Conservation (phyloP, 306 rosid genomes). For the Acmispon strigosus region DNA sequence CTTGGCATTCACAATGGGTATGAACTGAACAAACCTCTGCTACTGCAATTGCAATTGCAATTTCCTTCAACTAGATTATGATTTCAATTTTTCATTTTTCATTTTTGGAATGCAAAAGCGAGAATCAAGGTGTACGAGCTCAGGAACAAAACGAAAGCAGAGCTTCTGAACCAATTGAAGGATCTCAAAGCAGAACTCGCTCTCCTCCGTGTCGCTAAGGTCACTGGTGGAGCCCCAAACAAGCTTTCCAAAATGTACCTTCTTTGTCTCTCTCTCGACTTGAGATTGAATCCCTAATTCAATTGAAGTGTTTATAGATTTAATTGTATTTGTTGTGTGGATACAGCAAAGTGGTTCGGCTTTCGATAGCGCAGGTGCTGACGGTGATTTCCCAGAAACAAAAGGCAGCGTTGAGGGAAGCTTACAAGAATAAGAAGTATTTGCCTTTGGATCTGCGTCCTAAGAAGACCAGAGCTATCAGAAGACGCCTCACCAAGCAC, state of each 20-base stretch:
- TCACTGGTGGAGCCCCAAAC: conserved; percentile 32
- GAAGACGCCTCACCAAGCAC: conserved; percentile 64
- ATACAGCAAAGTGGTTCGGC: conserved; percentile 67
- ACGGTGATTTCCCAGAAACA: conserved; percentile 67
- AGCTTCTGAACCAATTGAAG: conserved; percentile 31
- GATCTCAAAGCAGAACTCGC: conserved; percentile 34
- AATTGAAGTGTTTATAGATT: background rate
- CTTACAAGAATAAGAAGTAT: conserved; percentile 54
- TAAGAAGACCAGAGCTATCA: conserved; percentile 61
- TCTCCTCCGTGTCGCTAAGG: conserved; percentile 30
- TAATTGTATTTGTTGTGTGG: background rate
- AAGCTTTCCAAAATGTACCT: conserved; percentile 31
- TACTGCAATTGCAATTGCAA: background rate
- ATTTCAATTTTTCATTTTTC: background rate
- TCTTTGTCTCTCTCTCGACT: background rate
- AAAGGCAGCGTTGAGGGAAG: conserved; percentile 52
- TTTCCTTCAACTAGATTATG: background rate
- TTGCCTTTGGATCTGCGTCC: conserved; percentile 66
- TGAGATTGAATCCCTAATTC: background rate
- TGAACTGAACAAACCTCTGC: background rate
- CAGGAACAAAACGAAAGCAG: conserved; percentile 28
- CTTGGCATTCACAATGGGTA: conserved; percentile 25
- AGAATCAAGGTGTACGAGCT: conserved; percentile 31
- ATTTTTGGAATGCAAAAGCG: background rate
- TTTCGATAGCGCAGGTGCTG: conserved; percentile 53